Percentiles rank a stretch among this genome's conserved stretches.
Conservation (phyloP, 2,329 filamentous ascomycete species). For the Emergomyces orientalis region DNA sequence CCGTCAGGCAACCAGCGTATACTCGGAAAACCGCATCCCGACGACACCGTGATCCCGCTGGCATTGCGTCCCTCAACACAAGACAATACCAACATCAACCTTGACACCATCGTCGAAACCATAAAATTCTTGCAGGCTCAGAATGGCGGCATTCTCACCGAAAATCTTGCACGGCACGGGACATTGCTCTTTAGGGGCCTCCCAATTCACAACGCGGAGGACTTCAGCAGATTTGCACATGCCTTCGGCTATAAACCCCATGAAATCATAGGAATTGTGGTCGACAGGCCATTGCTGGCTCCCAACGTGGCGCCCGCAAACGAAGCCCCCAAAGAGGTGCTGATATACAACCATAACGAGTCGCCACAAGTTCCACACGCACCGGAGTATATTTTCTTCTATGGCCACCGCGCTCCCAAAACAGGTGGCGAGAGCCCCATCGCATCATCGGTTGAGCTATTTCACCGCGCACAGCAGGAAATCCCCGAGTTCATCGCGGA, state of each 20-base stretch:
- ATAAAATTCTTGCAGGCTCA: conserved; percentile 32
- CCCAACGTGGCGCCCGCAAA: conserved; percentile 42
- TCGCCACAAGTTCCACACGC: conserved; percentile 40
- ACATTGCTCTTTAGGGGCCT: conserved; percentile 28
- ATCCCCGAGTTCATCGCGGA: conserved; percentile 40
- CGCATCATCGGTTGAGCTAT: conserved; percentile 42
- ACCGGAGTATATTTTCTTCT: conserved; percentile 46
- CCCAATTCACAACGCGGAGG: conserved; percentile 1
- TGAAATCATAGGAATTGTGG: conserved; percentile 45
- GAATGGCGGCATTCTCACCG: conserved; percentile 29
- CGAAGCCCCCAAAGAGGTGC: conserved; percentile 30
- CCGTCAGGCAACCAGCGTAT: conserved; percentile 27
- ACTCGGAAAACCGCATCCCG: conserved; percentile 30
- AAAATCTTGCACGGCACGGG: conserved; percentile 38
- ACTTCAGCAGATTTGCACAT: conserved; percentile 40
- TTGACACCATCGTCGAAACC: conserved; percentile 30
- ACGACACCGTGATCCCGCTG: conserved; percentile 32
- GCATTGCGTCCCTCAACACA: conserved; percentile 26
- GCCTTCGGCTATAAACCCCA: conserved; percentile 42
- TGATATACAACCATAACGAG: conserved; percentile 5
- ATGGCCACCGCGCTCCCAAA: conserved; percentile 18
- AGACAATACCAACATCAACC: conserved; percentile 17
- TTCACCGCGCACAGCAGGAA: conserved; percentile 37
- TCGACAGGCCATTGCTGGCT: conserved; percentile 37
- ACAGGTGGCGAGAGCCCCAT: conserved; percentile 26